Base-by-base conservation (phyloP, 768 basidiomycete species). In the Agaricus subrufescens region DNA sequence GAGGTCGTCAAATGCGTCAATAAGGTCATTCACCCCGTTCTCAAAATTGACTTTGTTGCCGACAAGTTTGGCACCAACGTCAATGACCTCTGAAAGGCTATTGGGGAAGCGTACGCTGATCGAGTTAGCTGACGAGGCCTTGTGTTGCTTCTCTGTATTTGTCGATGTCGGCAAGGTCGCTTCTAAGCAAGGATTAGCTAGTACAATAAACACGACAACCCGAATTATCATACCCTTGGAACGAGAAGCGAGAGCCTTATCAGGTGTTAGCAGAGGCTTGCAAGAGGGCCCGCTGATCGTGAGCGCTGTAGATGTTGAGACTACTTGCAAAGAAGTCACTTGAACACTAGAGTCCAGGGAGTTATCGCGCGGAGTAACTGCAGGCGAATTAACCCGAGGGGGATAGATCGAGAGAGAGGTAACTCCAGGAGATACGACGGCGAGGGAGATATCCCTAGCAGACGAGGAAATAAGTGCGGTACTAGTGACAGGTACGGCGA, bases 1-100 rank as follows among this genome's bases (percentile, higher is more conserved):
- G 37, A 87, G 74, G 0, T 76, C 81, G 60, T 87, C 85, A 30
- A 87, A 72, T 3, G 82, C 83, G 26, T 80, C 79, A 34, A 81
- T 65, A 19, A 87, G 71, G 59, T 86, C 85, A 23, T 76, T 72
- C 29, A 40, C 54, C 50, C 85, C 66, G 55, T 87, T 85, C 50
- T 70, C 74, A 15, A 49, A 14, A 8, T 74, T 73, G 23, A 84
- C 67, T n/a, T 69, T 69, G 6, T 76, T 70, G 1, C 75, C 63
- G 25, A 78, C 65, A 11, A 73, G 73, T 46, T 76, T 76, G 51
- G 76, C 71, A 44, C 73, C 78, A 39, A 73, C 71, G 39, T 81
- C 83, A 43, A 83, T 63, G 12, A 76, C 66, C 40, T 74, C 69
- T 11, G 83, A 76, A 40, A 86, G 65, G 14, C 82, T 75, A 58